Evolutionary conservation across 2,329 filamentous ascomycete genomes (phyloP).

Genomic region (Fusarium chuoi): DNA sequence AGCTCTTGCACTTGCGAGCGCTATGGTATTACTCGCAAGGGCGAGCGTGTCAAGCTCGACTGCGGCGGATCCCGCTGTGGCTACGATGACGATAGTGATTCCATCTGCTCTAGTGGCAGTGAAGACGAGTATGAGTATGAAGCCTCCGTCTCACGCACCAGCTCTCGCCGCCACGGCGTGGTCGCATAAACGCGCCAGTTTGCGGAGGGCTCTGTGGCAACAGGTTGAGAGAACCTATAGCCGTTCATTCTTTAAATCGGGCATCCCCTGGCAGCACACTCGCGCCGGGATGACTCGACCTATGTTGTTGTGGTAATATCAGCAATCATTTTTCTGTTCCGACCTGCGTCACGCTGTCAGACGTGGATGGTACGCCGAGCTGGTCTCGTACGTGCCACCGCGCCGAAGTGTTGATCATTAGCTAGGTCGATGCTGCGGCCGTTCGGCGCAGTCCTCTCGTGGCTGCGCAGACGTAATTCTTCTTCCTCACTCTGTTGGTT

Average conservation of each 20-base stretch:
- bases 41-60: constrained; percentile 94
- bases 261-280: constrained; percentile 39
- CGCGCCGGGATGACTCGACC: constrained; percentile 46
- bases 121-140: constrained; percentile 67
- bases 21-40: constrained; percentile 94
- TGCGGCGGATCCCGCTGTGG: constrained; percentile 91
- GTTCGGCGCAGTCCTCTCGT: constrained; percentile 49
- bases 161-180: constrained; percentile 72
- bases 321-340: constrained; percentile 43
- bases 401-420: constrained; percentile 46
- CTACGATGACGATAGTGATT: constrained; percentile 75
- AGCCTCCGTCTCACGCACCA: constrained; percentile 55
- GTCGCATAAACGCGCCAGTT: constrained; percentile 51
- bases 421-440: constrained; percentile 66
- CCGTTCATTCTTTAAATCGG: constrained; percentile 50
- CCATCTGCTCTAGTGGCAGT: constrained; percentile 72
- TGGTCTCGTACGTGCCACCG: constrained; percentile 53
- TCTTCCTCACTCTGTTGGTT: constrained; percentile 45
- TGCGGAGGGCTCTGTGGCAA: constrained; percentile 39
- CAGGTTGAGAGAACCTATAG: constrained; percentile 46
- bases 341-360: constrained; percentile 44
- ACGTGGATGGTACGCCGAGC: constrained; percentile 54
- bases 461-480: constrained; percentile 43
- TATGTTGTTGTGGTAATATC: constrained; percentile 46
- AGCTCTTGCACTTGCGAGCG: constrained; percentile 91